phyloP scores from a whole-genome alignment of 208 protist species.

The Wallacemonas sp. region DNA sequence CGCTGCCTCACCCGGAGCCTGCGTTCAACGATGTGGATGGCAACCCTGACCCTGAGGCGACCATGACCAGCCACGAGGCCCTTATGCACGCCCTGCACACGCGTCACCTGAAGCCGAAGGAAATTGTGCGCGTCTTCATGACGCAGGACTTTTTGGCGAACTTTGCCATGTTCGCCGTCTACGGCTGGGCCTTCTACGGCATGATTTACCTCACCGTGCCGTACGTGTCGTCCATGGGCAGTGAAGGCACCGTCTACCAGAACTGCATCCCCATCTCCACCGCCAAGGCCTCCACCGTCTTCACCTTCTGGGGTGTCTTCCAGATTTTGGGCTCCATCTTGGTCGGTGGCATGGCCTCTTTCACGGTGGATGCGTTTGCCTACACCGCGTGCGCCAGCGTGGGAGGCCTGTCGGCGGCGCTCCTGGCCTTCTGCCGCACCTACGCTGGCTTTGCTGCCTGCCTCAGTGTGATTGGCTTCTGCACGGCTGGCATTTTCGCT shows the following conservation, averaged over 20 bases:
- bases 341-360: constrained; percentile 54
- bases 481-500: constrained; percentile 81
- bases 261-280: constrained; percentile 42
- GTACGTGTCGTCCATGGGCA: constrained; percentile 83
- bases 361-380: constrained; percentile 58
- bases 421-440: constrained; percentile 63
- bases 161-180: constrained; percentile 81
- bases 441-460: constrained; percentile 68
- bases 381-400: constrained; percentile 57
- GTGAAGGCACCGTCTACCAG: constrained; percentile 63
- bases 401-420: constrained; percentile 36
- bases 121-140: constrained; percentile 53
- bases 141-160: constrained; percentile 61
- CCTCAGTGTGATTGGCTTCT: constrained; percentile 69
- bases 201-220: constrained; percentile 75
- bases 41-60: constrained; percentile 3
- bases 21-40: not conserved
- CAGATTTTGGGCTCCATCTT: constrained; percentile 74
- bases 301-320: constrained; percentile 79
- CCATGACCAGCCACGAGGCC: constrained; percentile 19
- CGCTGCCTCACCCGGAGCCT: not conserved
- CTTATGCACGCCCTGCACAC: constrained; percentile 51
- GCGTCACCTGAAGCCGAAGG: constrained; percentile 39
- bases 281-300: constrained; percentile 64
- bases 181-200: constrained; percentile 79